Evolutionary conservation across 2,329 filamentous ascomycete species (phyloP), one percentile per base, ranked within the genome.

Genomic region (Neodidymelliopsis sp.): DNA sequence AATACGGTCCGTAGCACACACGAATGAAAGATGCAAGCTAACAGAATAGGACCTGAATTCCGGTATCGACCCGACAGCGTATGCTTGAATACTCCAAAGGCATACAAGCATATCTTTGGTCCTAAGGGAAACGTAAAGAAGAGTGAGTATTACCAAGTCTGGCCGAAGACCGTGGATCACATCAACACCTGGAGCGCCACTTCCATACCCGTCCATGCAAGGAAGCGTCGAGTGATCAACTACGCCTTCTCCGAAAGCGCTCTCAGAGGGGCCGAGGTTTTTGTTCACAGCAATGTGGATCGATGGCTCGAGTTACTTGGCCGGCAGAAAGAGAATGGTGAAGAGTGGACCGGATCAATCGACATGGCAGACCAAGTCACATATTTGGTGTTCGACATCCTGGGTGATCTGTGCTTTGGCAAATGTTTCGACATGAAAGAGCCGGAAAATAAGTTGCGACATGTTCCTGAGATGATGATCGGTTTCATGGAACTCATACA

Each of bases 11-110:
- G 38, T 23, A 8, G 13, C 7, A 4, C 6, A 2, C 2, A 4
- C 9, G 2, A 1, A 9, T n/a, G 1, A 3, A 9, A 3, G 7
- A 8, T 4, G 7, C 8, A 63, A 63, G 12, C 44, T 71, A 37
- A 62, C 62, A 1, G 65, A 51, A 43, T 49, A 67, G 37, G 69
- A 62, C 28, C 59, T 66, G 60, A 62, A 54, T 27, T 40, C 64
- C 25, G 89, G 20, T 89, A 86, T 60, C 86, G 86, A 0, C 89
- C 89, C 31, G 89, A 90, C 71, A 84, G 83, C 56, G 74, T 94
- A 28, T 88, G 86, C 0, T 83, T 93, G 74, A 91, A 92, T 76
- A 84, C 84, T 50, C 82, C 81, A 50, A 78, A 39, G 47, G 71
- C 71, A 1, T 59, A 75, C 22, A 69, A 71, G 35, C 69, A 72